Evolutionary conservation across 208 protist species (phyloP).

Genomic region (Crithidia bombi): DNA sequence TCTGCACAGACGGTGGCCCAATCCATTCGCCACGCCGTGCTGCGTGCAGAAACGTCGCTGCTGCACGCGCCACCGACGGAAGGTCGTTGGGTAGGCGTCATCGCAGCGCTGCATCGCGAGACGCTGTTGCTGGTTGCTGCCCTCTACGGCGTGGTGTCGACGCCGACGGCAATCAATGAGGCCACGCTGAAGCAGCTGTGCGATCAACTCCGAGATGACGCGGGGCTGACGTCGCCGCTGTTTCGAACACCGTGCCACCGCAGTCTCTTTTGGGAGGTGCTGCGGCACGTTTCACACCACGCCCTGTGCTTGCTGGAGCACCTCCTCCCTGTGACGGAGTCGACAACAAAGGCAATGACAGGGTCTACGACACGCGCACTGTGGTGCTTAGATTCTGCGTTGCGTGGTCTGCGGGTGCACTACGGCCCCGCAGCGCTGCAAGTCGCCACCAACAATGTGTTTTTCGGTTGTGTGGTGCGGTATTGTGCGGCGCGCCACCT

Average conservation of each 20-base stretch:
- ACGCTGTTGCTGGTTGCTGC: slow-evolving; percentile 59
- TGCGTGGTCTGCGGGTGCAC: slow-evolving; percentile 40
- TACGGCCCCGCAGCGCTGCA: slow-evolving; percentile 40
- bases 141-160: slow-evolving; percentile 66
- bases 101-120: slow-evolving; percentile 51
- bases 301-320: slow-evolving; percentile 57
- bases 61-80: slow-evolving; percentile 50
- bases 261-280: slow-evolving; percentile 35
- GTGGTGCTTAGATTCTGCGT: slow-evolving; percentile 36
- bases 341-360: background rate
- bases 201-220: slow-evolving; percentile 37
- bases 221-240: slow-evolving; percentile 23
- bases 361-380: slow-evolving; percentile 19
- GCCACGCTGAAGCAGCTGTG: slow-evolving; percentile 32
- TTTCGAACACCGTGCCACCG: slow-evolving; percentile 1
- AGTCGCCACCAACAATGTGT: slow-evolving; percentile 42
- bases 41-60: slow-evolving; percentile 55
- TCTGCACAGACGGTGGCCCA: slow-evolving; percentile 61
- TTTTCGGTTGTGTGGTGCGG: slow-evolving; percentile 53
- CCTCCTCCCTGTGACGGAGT: slow-evolving; percentile 9
- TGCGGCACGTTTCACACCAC: slow-evolving; percentile 61
- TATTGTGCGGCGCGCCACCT: slow-evolving; percentile 58
- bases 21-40: slow-evolving; percentile 61
- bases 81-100: slow-evolving; percentile 39
- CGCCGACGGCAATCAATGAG: slow-evolving; percentile 34